Base-by-base conservation (phyloP, 257 asterid genomes). In the Schizonepeta tenuifolia region DNA sequence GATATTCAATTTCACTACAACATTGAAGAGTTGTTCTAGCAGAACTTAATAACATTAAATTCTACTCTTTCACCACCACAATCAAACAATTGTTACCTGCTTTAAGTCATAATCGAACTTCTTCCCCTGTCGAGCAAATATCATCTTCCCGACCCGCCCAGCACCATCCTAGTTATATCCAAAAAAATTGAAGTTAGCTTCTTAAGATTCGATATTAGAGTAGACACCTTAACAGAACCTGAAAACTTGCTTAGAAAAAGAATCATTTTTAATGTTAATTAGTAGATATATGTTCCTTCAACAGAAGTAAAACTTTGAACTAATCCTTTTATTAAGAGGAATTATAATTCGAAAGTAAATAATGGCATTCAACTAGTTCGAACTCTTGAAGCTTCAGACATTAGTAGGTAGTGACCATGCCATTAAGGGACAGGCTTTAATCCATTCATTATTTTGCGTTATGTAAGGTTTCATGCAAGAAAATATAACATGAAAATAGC, bases 101-200 rank as follows among this genome's bases (percentile, higher is more conserved):
- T 94, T 94, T 67, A 94, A 88, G 83, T 89, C 99, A 74, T 87
- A 95, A 75, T 95, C 99, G 82, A 95, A 95, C 85, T 95, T 95
- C 90, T 81, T 95, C 71, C 99, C 97, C 68, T 92, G 98, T 47
- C 99, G 87, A 18, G 99, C 89, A 75, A 87, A 95, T 62, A 95
- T 86, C 99, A 95, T 95, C 82, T 92, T 95, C 70, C 99, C 99
- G 67, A 95, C 92, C 71, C 98, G 87, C 21, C 99, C 99, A 81
- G 97, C 96, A 13, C 99, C 99, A 79, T 95, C 99, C 99, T 95
- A 69, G 55, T 44, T 35, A 82, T 49, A 31, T 44, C 61, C 47
- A 22, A 13, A 70, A 56, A 71, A 26, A 65, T 68, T 55, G 70
- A 22, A 20, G 41, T 71, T 75, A 71, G 73, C 60, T 72, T 61